Evolutionary conservation across 495 filamentous ascomycete species (phyloP), one percentile per base, ranked within the genome.

Genomic region (Penicillium canariense): DNA sequence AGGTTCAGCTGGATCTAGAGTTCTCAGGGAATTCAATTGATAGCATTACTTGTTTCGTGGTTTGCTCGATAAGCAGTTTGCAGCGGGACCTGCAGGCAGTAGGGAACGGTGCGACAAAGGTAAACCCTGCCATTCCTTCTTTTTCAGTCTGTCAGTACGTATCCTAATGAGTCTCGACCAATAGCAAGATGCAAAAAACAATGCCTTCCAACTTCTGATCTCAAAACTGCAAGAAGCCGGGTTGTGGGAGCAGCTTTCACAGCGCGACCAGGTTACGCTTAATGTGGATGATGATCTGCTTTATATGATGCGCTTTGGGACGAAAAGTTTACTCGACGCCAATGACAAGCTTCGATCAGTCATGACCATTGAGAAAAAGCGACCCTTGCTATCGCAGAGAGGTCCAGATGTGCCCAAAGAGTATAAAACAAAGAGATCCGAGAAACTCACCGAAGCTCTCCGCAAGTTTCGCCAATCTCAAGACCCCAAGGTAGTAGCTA

Each of bases 201-300:
- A 27, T 9, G 48, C 48, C 5, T 9, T 50, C 34, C 15, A 23
- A n/a, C 9, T 9, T 0, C 12, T 50, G 11, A 47, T 52, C 34
- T 39, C 40, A 15, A 56, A 42, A 4, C 18, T 58, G 5, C 26
- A 36, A 28, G 22, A 53, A 15, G 14, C 18, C 6, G 50, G 36
- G 15, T 12, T 54, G 7, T 58, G 55, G 55, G 38, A 53, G 26
- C 9, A 48, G 18, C 22, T 49, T 10, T 5, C 45, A 2, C 27
- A 40, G 18, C 18, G 32, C 5, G 27, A 39, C n/a, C 36, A 44
- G 10, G 18, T 18, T 6, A 43, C 22, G 6, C 26, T 56, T 15
- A 42, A 18, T 9, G 20, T 55, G 3, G 48, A 60, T 43, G 53
- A 52, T 22, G 58, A 60, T 26, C 31, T 60, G n/a, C 28, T 53